A percentile compares a stretch with the other conserved stretches of the same genome.
phyloP scores from a whole-genome alignment of 257 asterid species.

The Solanum sejunctum region DNA sequence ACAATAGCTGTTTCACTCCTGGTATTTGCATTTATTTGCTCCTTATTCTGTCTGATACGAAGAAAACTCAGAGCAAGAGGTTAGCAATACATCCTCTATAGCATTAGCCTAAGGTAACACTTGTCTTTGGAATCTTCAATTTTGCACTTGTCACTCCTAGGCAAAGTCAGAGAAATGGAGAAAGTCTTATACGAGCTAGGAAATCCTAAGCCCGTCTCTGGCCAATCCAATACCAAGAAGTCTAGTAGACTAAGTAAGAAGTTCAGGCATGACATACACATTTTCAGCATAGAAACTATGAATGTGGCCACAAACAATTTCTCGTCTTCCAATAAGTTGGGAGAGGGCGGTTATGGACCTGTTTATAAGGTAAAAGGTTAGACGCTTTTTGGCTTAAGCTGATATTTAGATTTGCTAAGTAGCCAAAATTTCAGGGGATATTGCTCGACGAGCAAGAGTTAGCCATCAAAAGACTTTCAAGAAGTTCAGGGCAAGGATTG shows the following conservation, averaged over 20 bases:
- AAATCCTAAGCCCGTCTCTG: background rate
- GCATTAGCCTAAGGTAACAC: background rate
- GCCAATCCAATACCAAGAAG: background rate
- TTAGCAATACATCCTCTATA: background rate
- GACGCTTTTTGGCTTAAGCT: background rate
- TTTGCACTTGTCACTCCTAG: background rate
- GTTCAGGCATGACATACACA: conserved; percentile 5
- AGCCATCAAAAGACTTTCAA: conserved; percentile 19
- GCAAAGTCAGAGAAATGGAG: background rate
- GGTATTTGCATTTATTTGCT: background rate
- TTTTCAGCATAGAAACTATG: conserved; percentile 10
- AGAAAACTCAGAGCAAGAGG: conserved; percentile 3
- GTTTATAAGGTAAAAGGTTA: conserved; percentile 16
- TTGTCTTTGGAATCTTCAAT: background rate
- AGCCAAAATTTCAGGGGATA: conserved; percentile 10
- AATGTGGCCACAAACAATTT: conserved; percentile 12
- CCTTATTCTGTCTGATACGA: background rate
- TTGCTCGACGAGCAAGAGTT: conserved; percentile 6
- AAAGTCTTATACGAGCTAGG: background rate
- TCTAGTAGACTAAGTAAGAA: background rate
- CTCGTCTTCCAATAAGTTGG: conserved; percentile 12
- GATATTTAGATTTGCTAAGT: background rate
- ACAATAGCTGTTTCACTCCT: background rate
- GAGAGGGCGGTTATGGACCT: conserved; percentile 22
- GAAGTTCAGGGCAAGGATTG: conserved; percentile 11